These are phyloP conservation scores for Berkeleyomyces rouxiae DNA, from an alignment of 2,329 filamentous ascomycete genomes.

Conservation along the genomic window DNA sequence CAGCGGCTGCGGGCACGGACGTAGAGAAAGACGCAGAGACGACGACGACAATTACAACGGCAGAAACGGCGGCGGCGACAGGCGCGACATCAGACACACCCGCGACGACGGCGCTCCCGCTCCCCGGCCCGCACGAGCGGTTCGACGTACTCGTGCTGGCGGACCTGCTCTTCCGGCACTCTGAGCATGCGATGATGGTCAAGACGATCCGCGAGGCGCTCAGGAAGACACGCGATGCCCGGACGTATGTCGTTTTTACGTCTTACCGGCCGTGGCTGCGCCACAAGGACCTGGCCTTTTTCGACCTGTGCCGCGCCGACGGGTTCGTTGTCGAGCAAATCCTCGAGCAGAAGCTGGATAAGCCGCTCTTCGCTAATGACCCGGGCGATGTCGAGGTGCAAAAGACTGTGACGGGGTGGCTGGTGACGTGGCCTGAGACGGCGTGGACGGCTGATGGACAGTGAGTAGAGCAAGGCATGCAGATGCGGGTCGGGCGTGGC, in stretches of 20 bases:
- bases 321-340: conserved; percentile 69
- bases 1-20: conserved; percentile 13
- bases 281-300: conserved; percentile 73
- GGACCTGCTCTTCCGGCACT: conserved; percentile 81
- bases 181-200: conserved; percentile 65
- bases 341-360: conserved; percentile 65
- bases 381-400: conserved; percentile 67
- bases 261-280: conserved; percentile 84
- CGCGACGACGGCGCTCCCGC: background rate
- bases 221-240: conserved; percentile 34
- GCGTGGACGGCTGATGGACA: conserved; percentile 14
- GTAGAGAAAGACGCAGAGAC: too few species aligned
- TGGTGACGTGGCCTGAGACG: conserved; percentile 45
- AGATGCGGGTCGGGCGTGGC: too few species aligned
- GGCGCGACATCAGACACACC: conserved; percentile 12
- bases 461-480: background rate
- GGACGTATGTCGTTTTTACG: conserved; percentile 81
- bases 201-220: conserved; percentile 54
- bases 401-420: conserved; percentile 68
- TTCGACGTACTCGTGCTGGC: conserved; percentile 79
- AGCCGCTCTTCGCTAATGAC: conserved; percentile 78
- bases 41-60: conserved; percentile 12
- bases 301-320: conserved; percentile 52
- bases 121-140: conserved; percentile 16
- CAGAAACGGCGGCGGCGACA: conserved; percentile 28